A percentile compares a stretch with the other conserved stretches of the same genome.
Conservation (phyloP, 2,329 filamentous ascomycete genomes). For the Raffaelea ambrosiae region DNA sequence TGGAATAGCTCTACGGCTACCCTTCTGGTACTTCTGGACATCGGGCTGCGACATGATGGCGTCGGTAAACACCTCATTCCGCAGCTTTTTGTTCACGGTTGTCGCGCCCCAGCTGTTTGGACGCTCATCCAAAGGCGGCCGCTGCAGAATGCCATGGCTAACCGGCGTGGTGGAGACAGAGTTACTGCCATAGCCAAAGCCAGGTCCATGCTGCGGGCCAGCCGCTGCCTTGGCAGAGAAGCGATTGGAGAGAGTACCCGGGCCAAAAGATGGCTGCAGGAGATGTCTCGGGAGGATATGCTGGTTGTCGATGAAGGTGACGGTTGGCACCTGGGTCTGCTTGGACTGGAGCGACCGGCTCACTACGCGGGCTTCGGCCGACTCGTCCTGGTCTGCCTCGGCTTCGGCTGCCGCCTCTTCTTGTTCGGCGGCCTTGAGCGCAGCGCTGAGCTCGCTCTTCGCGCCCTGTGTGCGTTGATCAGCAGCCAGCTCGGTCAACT, state of each 20-base stretch:
- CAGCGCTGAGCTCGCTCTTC: slow-evolving; percentile 16
- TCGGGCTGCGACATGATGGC: slow-evolving; percentile 79
- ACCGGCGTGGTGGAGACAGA: neutral
- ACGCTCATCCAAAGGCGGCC: slow-evolving; percentile 43
- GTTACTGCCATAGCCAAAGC: neutral
- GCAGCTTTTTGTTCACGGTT: slow-evolving; percentile 76
- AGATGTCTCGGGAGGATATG: slow-evolving; percentile 86
- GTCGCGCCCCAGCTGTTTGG: slow-evolving; percentile 76
- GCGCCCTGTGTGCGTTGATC: slow-evolving; percentile 27
- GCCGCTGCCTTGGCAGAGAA: neutral
- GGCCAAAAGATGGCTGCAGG: slow-evolving; percentile 49
- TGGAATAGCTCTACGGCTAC: slow-evolving; percentile 58
- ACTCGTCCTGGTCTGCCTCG: slow-evolving; percentile 11
- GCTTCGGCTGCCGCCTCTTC: neutral
- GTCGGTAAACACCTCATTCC: slow-evolving; percentile 87
- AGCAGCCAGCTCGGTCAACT: slow-evolving; percentile 37
- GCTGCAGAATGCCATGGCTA: neutral
- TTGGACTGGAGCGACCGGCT: slow-evolving; percentile 63
- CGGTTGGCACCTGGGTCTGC: slow-evolving; percentile 67
- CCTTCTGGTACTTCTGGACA: slow-evolving; percentile 66
- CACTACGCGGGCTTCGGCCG: slow-evolving; percentile 35
- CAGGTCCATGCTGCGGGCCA: neutral
- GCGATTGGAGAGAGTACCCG: slow-evolving; percentile 16
- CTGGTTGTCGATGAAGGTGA: slow-evolving; percentile 87
- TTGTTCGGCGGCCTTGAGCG: slow-evolving; percentile 10